Conservation (phyloP, 2,329 filamentous ascomycete genomes). For the Rhytidhysteron rufulum region DNA sequence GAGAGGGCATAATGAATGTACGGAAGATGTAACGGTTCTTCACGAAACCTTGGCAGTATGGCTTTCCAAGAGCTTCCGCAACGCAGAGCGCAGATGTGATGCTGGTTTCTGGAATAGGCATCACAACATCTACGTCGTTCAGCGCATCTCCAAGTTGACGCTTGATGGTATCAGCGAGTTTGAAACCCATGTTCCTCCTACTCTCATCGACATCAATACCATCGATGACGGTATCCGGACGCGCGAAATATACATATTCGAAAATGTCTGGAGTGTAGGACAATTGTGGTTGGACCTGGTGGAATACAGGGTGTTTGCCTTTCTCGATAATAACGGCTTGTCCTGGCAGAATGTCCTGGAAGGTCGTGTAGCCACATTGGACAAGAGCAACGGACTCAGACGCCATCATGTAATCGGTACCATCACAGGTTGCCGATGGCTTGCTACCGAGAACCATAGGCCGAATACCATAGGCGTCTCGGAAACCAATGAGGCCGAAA, state of each 20-base stretch:
- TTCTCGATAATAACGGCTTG: slow-evolving; percentile 84
- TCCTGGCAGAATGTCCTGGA: slow-evolving; percentile 75
- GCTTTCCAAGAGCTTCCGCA: slow-evolving; percentile 70
- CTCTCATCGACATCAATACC: slow-evolving; percentile 83
- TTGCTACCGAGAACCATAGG: slow-evolving; percentile 76
- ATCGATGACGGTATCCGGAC: slow-evolving; percentile 79
- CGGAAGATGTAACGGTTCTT: slow-evolving; percentile 89
- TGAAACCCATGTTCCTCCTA: slow-evolving; percentile 80
- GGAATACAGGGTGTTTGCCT: slow-evolving; percentile 68
- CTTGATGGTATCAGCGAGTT: slow-evolving; percentile 70
- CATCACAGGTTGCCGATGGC: slow-evolving; percentile 60
- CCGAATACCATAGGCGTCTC: slow-evolving; percentile 77
- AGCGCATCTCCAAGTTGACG: slow-evolving; percentile 64
- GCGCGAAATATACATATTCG: slow-evolving; percentile 82
- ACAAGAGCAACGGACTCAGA: slow-evolving; percentile 82
- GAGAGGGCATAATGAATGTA: slow-evolving; percentile 83
- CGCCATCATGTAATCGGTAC: slow-evolving; percentile 83
- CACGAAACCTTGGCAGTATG: slow-evolving; percentile 77
- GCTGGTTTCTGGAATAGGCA: slow-evolving; percentile 79
- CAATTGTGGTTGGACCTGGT: slow-evolving; percentile 65
- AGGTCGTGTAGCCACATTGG: slow-evolving; percentile 74
- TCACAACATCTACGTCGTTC: slow-evolving; percentile 76
- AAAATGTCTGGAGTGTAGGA: slow-evolving; percentile 82
- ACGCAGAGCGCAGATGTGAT: slow-evolving; percentile 76
- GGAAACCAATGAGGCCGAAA: slow-evolving; percentile 77